A percentile compares a stretch with the other conserved stretches of the same genome.
Evolutionary conservation across 2,329 filamentous ascomycete species (phyloP).

Genomic region (Exophiala oligosperma): DNA sequence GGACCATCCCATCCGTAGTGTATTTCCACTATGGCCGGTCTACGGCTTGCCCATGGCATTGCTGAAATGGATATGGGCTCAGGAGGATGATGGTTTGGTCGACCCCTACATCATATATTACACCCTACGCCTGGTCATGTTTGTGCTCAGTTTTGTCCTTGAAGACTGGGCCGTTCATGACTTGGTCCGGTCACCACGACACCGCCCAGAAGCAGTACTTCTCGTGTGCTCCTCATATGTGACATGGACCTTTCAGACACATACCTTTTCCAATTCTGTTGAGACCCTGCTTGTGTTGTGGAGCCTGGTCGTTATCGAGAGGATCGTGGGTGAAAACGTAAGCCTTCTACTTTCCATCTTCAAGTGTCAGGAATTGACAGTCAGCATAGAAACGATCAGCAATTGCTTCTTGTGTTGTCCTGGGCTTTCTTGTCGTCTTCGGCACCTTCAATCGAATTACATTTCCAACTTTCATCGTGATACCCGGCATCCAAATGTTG

Average conservation of each 20-base stretch:
- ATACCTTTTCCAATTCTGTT: constrained; percentile 97
- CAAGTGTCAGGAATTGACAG: constrained; percentile 1
- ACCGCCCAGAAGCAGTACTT: constrained; percentile 71
- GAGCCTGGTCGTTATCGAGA: constrained; percentile 87
- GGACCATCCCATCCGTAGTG: constrained; percentile 84
- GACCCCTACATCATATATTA: constrained; percentile 88
- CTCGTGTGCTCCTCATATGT: constrained; percentile 95
- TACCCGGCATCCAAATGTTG: constrained; percentile 79
- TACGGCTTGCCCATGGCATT: constrained; percentile 94
- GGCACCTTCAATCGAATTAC: constrained; percentile 97
- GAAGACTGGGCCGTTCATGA: constrained; percentile 98
- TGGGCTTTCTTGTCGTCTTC: constrained; percentile 79
- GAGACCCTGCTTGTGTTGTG: constrained; percentile 92
- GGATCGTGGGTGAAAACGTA: constrained; percentile 79
- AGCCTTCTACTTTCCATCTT: constrained; percentile 27
- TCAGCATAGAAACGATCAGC: constrained; percentile 67
- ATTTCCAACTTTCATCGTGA: constrained; percentile 86
- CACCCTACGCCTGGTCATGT: constrained; percentile 86
- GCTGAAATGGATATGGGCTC: constrained; percentile 88
- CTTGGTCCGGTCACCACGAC: constrained; percentile 72
- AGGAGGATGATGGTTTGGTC: constrained; percentile 74
- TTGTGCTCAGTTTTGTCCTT: constrained; percentile 89
- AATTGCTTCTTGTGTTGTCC: constrained; percentile 70
- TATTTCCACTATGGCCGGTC: constrained; percentile 93
- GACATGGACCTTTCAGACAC: constrained; percentile 97